phyloP scores from a whole-genome alignment of 495 filamentous ascomycete genomes.

The Oleoguttula mirabilis region DNA sequence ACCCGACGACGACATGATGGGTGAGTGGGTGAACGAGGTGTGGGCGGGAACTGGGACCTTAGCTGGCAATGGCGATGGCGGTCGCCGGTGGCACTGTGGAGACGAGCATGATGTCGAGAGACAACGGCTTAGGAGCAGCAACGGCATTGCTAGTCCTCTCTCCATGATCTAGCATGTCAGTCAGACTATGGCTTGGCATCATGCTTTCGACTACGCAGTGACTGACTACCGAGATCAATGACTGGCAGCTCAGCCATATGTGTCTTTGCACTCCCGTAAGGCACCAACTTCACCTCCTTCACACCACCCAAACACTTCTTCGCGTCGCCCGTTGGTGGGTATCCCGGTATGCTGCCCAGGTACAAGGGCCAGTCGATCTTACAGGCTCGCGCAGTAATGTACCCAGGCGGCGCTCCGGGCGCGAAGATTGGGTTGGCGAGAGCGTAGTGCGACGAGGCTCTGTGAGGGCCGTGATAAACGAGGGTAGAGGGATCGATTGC shows the following conservation, averaged over 20 bases:
- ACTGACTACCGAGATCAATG: slow-evolving; percentile 1
- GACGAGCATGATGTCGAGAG: no score
- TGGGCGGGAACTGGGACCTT: no score
- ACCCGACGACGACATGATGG: no score
- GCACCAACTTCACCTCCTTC: slow-evolving; percentile 37
- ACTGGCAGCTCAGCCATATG: slow-evolving; percentile 48
- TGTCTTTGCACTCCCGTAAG: slow-evolving; percentile 46
- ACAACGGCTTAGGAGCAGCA: no score
- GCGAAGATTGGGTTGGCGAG: slow-evolving; percentile 40
- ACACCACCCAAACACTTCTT: slow-evolving; percentile 31
- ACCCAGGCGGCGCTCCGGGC: slow-evolving; percentile 37
- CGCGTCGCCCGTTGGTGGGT: slow-evolving; percentile 30
- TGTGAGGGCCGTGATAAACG: slow-evolving; percentile 20
- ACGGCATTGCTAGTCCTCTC: no score
- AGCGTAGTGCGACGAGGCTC: slow-evolving; percentile 4
- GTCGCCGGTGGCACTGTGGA: no score
- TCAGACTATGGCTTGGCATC: no score
- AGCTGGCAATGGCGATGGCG: no score
- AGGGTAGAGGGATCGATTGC: slow-evolving; percentile 39
- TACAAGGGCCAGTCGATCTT: slow-evolving; percentile 42
- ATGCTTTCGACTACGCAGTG: no score
- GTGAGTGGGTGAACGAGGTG: no score
- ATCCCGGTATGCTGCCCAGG: slow-evolving; percentile 34
- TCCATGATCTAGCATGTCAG: no score
- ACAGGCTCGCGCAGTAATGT: slow-evolving; percentile 40